These are phyloP conservation scores for Apostasia shenzhenica DNA, from an alignment of 106 monocot species.

Conservation along the genomic window DNA sequence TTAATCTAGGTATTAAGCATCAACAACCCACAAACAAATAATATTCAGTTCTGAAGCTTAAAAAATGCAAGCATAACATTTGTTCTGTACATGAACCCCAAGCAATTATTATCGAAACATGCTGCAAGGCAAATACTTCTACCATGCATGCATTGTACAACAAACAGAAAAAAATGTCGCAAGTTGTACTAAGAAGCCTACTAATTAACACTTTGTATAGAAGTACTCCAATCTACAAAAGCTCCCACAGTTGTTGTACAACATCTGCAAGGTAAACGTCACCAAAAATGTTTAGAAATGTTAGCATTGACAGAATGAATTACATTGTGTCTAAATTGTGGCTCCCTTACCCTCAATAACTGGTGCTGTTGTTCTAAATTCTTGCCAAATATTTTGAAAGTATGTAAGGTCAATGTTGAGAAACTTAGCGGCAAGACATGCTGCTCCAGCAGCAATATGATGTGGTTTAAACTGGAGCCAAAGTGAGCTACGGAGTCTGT, in stretches of 20 bases:
- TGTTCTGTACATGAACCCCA: no score
- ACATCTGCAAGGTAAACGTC: slow-evolving; percentile 49
- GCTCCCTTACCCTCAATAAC: slow-evolving; percentile 54
- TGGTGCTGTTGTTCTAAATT: slow-evolving; percentile 58
- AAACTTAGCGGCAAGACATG: slow-evolving; percentile 49
- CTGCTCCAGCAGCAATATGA: slow-evolving; percentile 75
- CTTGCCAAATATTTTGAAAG: slow-evolving; percentile 54
- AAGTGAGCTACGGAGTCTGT: slow-evolving; percentile 56
- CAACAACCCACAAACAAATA: no score
- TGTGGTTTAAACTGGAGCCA: slow-evolving; percentile 83
- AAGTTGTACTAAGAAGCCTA: slow-evolving; percentile 1
- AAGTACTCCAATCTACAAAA: slow-evolving; percentile 16
- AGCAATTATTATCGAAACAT: no score
- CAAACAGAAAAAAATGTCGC: slow-evolving; percentile 3
- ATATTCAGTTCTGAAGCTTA: no score
- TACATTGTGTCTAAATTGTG: background rate
- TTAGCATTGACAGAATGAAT: background rate
- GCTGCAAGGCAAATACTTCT: no score
- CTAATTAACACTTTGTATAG: background rate
- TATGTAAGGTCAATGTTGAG: slow-evolving; percentile 61
- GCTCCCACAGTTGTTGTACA: slow-evolving; percentile 69
- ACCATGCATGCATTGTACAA: slow-evolving; percentile 1
- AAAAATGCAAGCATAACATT: no score
- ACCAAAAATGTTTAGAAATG: background rate
- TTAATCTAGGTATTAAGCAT: no score